A percentile compares a stretch with the other conserved stretches of the same genome.
Conservation (phyloP, 192 early-diverging fungal genomes). For the Gonapodya sp. region DNA sequence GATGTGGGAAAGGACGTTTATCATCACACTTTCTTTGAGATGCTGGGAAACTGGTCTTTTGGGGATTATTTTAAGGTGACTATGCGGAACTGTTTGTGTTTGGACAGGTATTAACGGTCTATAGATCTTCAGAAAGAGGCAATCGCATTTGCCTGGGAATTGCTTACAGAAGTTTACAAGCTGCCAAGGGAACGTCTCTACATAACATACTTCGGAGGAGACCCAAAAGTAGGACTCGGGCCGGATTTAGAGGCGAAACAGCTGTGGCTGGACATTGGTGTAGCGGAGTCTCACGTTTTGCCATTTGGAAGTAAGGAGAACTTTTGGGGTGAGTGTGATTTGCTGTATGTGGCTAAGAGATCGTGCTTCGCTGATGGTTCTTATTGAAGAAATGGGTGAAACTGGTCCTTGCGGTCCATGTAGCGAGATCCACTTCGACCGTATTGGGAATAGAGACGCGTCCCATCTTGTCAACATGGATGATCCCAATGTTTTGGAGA, state of each 20-base stretch:
- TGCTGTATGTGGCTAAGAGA: too few species aligned
- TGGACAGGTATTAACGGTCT: not conserved
- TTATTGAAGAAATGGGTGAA: constrained; percentile 80
- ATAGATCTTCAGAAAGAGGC: constrained; percentile 70
- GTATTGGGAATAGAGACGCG: constrained; percentile 88
- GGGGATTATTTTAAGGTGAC: constrained; percentile 98
- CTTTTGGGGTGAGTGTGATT: constrained; percentile 74
- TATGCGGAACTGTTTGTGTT: constrained; percentile 11
- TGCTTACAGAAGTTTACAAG: constrained; percentile 75
- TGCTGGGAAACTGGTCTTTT: constrained; percentile 99
- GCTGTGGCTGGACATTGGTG: constrained; percentile 82
- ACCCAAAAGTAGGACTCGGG: constrained; percentile 61
- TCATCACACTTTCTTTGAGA: constrained; percentile 99
- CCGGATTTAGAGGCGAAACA: constrained; percentile 87
- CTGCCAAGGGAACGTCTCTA: constrained; percentile 84
- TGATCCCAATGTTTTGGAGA: constrained; percentile 94
- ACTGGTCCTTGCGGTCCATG: constrained; percentile 96
- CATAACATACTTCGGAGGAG: constrained; percentile 94
- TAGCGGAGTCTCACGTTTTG: constrained; percentile 70
- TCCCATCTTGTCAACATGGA: constrained; percentile 86
- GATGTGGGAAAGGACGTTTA: constrained; percentile 97
- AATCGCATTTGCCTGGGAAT: constrained; percentile 81
- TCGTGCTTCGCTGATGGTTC: not conserved
- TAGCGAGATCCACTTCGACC: constrained; percentile 96
- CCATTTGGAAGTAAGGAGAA: constrained; percentile 90